These are phyloP conservation scores for Debaryomycetaceae sp. DNA, from an alignment of 1,139 yeast species.

Conservation along the genomic window DNA sequence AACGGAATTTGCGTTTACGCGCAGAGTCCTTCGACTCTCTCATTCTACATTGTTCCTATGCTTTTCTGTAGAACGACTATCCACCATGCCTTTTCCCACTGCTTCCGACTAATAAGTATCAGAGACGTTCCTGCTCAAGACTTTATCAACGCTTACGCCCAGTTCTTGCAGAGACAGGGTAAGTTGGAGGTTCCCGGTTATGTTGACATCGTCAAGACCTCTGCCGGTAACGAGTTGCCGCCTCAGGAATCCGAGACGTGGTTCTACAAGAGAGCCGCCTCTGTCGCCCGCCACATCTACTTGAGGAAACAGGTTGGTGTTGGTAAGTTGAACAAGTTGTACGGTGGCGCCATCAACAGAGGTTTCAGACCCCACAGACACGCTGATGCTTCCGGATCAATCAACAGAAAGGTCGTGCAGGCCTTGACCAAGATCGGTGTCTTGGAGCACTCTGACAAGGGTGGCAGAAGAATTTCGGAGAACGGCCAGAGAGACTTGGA, in stretches of 20 bases:
- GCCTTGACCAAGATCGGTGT: slow-evolving; percentile 98
- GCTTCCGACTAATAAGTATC: slow-evolving; percentile 4
- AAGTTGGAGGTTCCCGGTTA: slow-evolving; percentile 99
- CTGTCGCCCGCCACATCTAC: slow-evolving; percentile 99
- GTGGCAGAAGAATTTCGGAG: slow-evolving; percentile 99
- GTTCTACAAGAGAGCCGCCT: slow-evolving; percentile 99
- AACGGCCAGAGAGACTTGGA: slow-evolving; percentile 99
- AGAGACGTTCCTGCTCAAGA: slow-evolving; percentile 99
- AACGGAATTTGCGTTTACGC: no score
- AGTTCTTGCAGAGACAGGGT: slow-evolving; percentile 99
- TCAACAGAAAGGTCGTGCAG: slow-evolving; percentile 98
- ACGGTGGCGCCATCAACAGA: slow-evolving; percentile 99
- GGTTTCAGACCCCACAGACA: slow-evolving; percentile 99
- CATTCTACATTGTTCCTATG: no score
- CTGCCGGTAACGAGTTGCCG: slow-evolving; percentile 98
- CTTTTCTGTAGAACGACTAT: no score
- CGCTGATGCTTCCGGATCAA: slow-evolving; percentile 97
- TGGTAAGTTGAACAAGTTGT: slow-evolving; percentile 96
- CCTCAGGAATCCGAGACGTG: slow-evolving; percentile 99
- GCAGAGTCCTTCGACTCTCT: no score
- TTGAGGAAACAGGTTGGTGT: slow-evolving; percentile 99
- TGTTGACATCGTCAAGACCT: slow-evolving; percentile 99
- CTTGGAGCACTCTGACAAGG: slow-evolving; percentile 91
- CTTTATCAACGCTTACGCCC: slow-evolving; percentile 98
- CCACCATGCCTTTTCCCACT: not conserved